Evolutionary conservation across 208 protist species (phyloP).

Genomic region (Acanthamoeba comandoni): DNA sequence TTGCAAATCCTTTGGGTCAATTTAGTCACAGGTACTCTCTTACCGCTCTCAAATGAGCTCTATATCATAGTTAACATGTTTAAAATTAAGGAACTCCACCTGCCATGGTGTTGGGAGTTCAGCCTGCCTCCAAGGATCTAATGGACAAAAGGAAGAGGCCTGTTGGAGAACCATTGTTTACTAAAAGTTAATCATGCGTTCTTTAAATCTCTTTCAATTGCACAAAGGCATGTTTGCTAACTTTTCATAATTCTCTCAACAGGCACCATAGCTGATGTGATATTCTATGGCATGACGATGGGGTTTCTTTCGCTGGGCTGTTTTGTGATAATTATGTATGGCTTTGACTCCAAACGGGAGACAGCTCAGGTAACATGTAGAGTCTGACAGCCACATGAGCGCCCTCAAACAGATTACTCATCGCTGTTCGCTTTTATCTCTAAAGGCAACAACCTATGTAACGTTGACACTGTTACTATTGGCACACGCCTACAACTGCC

Average conservation of each 20-base stretch:
- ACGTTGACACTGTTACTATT: slow-evolving; percentile 43
- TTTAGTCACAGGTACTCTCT: slow-evolving; percentile 81
- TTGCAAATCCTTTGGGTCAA: slow-evolving; percentile 87
- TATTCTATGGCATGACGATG: slow-evolving; percentile 58
- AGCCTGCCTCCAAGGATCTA: slow-evolving; percentile 87
- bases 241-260: too few species aligned
- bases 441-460: slow-evolving; percentile 59
- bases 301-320: slow-evolving; percentile 2
- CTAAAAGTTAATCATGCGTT: too few species aligned
- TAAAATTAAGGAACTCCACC: slow-evolving; percentile 75
- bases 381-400: too few species aligned
- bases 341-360: background rate
- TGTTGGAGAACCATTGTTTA: slow-evolving; percentile 36
- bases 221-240: too few species aligned
- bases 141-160: slow-evolving; percentile 85
- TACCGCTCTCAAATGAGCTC: background rate
- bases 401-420: too few species aligned
- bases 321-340: slow-evolving; percentile 33
- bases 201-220: too few species aligned
- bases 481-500: slow-evolving; percentile 58
- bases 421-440: too few species aligned
- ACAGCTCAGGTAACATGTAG: too few species aligned
- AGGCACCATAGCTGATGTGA: slow-evolving; percentile 16
- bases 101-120: slow-evolving; percentile 82
- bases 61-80: background rate